Percentiles rank a stretch among this genome's conserved stretches.
These are phyloP conservation scores for Apiotrichum sp. DNA, from an alignment of 1,284 basidiomycete genomes.

Conservation along the genomic window DNA sequence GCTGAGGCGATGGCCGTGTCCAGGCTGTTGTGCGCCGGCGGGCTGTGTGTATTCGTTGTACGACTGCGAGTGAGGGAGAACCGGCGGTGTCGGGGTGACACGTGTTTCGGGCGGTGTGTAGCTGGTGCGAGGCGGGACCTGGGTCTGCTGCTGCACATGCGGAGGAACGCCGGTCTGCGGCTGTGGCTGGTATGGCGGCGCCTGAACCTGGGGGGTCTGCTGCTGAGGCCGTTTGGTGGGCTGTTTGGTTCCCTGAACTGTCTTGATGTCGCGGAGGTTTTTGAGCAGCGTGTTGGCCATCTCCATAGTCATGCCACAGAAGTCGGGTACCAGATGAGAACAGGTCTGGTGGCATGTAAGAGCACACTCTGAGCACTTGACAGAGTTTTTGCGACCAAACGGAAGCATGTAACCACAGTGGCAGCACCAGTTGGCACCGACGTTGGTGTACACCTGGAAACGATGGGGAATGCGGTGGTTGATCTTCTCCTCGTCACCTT, in stretches of 20 bases:
- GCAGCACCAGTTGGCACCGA: slow-evolving; percentile 99
- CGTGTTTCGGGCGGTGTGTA: slow-evolving; percentile 24
- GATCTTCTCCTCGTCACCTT: slow-evolving; percentile 98
- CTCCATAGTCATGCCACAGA: slow-evolving; percentile 99
- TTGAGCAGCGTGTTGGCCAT: slow-evolving; percentile 90
- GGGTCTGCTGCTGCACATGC: neutral
- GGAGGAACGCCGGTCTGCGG: slow-evolving; percentile 15
- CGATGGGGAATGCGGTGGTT: slow-evolving; percentile 99
- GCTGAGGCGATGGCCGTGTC: slow-evolving; percentile 17
- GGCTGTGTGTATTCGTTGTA: slow-evolving; percentile 31
- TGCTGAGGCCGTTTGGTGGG: no score
- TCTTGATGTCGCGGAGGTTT: slow-evolving; percentile 71
- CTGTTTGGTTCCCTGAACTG: slow-evolving; percentile 46
- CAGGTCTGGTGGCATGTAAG: slow-evolving; percentile 97
- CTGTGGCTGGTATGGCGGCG: slow-evolving; percentile 3
- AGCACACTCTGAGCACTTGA: slow-evolving; percentile 91
- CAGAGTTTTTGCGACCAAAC: slow-evolving; percentile 91
- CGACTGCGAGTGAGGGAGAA: slow-evolving; percentile 27
- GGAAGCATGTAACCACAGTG: slow-evolving; percentile 99
- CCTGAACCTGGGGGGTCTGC: slow-evolving; percentile 11
- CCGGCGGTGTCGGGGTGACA: slow-evolving; percentile 51
- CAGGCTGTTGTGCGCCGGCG: slow-evolving; percentile 33
- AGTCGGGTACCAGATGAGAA: slow-evolving; percentile 96
- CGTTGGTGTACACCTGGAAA: slow-evolving; percentile 94
- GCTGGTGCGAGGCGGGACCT: neutral